Evolutionary conservation across 2,329 filamentous ascomycete genomes (phyloP).

Genomic region (Xylaria sp.): DNA sequence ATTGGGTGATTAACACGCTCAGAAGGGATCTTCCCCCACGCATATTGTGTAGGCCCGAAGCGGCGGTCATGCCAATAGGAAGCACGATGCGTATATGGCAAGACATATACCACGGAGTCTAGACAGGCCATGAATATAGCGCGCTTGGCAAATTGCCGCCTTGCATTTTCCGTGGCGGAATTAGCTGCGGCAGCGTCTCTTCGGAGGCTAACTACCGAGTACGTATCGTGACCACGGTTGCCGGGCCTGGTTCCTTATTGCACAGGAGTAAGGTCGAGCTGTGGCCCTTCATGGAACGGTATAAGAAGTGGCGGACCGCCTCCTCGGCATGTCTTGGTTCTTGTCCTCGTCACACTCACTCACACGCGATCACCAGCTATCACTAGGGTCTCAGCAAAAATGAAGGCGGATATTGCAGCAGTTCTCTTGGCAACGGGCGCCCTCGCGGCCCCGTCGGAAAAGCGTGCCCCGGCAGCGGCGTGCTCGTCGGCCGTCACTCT

Average conservation of each 20-base stretch:
- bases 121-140: constrained; percentile 30
- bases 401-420: constrained; percentile 47
- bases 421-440: constrained; percentile 47
- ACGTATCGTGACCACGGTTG: constrained; percentile 42
- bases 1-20: constrained; percentile 42
- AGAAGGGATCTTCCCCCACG: constrained; percentile 35
- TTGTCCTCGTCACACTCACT: constrained; percentile 42
- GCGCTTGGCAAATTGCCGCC: constrained; percentile 37
- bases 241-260: constrained; percentile 52
- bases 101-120: constrained; percentile 36
- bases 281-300: constrained; percentile 26
- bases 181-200: constrained; percentile 40
- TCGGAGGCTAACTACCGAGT: constrained; percentile 50
- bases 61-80: constrained; percentile 43
- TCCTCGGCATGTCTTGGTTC: constrained; percentile 31
- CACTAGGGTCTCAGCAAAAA: constrained; percentile 43
- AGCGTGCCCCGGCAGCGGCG: constrained; percentile 40
- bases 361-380: constrained; percentile 38
- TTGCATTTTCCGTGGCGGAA: constrained; percentile 40
- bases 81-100: constrained; percentile 40
- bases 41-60: constrained; percentile 45
- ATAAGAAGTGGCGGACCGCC: constrained; percentile 45
- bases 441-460: constrained; percentile 46
- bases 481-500: constrained; percentile 48
- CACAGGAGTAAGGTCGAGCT: constrained; percentile 13